Conservation (phyloP, 2,329 filamentous ascomycete genomes). For the Gyromitra esculenta region DNA sequence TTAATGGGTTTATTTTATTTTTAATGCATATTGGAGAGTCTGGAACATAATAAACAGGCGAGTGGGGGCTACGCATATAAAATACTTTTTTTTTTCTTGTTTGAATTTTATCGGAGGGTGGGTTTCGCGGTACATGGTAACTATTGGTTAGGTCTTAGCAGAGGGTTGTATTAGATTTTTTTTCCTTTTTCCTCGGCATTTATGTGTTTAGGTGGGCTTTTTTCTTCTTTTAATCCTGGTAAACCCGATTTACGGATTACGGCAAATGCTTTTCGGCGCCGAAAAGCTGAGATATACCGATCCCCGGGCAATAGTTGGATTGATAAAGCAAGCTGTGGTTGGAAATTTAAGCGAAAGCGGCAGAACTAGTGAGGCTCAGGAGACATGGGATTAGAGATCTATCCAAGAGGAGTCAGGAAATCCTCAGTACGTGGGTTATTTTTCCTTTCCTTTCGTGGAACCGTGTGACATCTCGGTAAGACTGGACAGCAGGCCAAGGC, state of each 20-base stretch:
- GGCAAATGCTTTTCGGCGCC: slow-evolving; percentile 25
- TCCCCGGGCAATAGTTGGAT: slow-evolving; percentile 25
- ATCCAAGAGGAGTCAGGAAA: slow-evolving; percentile 35
- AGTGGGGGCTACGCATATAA: slow-evolving; percentile 34
- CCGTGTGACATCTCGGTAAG: slow-evolving; percentile 50
- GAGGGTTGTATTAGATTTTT: slow-evolving; percentile 39
- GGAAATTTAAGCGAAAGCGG: slow-evolving; percentile 40
- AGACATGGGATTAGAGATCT: slow-evolving; percentile 3
- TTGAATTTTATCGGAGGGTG: neutral
- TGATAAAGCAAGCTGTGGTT: slow-evolving; percentile 27
- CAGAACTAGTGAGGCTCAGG: slow-evolving; percentile 15
- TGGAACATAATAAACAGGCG: slow-evolving; percentile 29
- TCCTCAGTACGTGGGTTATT: slow-evolving; percentile 33
- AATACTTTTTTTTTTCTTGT: slow-evolving; percentile 6
- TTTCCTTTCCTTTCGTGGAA: slow-evolving; percentile 42
- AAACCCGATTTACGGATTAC: slow-evolving; percentile 29
- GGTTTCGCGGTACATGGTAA: slow-evolving; percentile 31
- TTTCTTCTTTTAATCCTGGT: slow-evolving; percentile 17
- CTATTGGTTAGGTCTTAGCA: slow-evolving; percentile 33
- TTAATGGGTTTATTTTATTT: slow-evolving; percentile 37
- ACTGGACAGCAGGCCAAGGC: slow-evolving; percentile 11
- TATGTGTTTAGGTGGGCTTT: neutral
- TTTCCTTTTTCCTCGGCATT: slow-evolving; percentile 34
- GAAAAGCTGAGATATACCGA: slow-evolving; percentile 34
- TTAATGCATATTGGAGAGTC: slow-evolving; percentile 28